phyloP scores from a whole-genome alignment of 345 rosid genomes.

The Eucalyptus fibrosa region DNA sequence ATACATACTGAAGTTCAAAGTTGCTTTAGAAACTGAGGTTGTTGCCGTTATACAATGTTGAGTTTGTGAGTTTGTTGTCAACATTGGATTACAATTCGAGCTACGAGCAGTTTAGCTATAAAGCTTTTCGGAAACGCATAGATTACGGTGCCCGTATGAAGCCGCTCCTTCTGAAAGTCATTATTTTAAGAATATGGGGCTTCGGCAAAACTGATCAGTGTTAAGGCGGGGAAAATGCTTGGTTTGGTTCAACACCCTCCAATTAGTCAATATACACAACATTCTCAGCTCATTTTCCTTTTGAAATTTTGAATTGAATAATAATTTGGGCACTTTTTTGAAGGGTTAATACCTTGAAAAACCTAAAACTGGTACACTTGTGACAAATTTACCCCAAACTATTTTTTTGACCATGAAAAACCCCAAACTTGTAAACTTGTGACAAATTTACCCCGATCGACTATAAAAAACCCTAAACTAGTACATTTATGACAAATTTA shows the following conservation, averaged over 20 bases:
- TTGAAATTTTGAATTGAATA: too few species aligned
- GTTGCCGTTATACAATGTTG: not conserved
- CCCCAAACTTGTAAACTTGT: too few species aligned
- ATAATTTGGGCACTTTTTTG: too few species aligned
- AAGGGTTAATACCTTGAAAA: too few species aligned
- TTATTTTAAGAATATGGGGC: not conserved
- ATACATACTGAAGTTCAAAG: not conserved
- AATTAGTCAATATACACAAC: too few species aligned
- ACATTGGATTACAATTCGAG: not conserved
- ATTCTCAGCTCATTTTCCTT: too few species aligned
- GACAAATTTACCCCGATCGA: too few species aligned
- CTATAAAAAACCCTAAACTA: too few species aligned
- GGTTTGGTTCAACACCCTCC: not conserved
- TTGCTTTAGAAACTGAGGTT: not conserved
- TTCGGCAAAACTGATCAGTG: not conserved
- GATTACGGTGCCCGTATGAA: not conserved
- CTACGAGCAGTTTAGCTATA: not conserved
- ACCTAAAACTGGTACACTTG: too few species aligned
- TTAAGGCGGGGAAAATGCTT: not conserved
- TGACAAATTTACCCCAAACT: too few species aligned
- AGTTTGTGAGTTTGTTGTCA: not conserved
- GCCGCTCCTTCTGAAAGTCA: not conserved
- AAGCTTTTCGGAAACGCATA: not conserved
- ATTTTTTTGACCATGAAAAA: too few species aligned
- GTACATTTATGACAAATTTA: too few species aligned